Percentiles rank a stretch among this genome's conserved stretches.
Evolutionary conservation across 768 basidiomycete species (phyloP).

Genomic region (Trametes coccinea): DNA sequence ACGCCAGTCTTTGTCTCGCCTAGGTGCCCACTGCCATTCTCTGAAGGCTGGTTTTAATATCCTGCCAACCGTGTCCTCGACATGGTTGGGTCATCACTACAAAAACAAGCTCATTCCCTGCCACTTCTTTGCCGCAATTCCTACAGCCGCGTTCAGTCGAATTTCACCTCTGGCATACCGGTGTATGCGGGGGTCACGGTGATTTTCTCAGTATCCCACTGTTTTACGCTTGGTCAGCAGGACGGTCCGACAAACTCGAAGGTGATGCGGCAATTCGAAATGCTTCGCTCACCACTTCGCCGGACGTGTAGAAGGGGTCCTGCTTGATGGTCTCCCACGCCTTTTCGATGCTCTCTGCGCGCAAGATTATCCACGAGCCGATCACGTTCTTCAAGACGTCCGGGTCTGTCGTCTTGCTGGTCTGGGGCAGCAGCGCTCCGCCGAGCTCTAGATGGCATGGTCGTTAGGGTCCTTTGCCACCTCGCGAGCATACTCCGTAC

Average conservation of each 20-base stretch:
- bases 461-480: neutral
- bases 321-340: neutral
- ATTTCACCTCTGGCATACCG: constrained; percentile 25
- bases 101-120: no score
- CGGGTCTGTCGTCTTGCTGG: constrained; percentile 1
- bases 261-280: no score
- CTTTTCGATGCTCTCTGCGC: neutral
- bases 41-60: no score
- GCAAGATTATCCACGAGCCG: neutral
- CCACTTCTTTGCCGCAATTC: no score
- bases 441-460: neutral
- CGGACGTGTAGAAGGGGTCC: neutral
- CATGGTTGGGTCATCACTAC: no score
- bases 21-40: no score
- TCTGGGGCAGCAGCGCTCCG: neutral
- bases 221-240: neutral
- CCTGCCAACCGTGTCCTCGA: no score
- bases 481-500: no score
- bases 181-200: neutral
- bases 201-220: constrained; percentile 13
- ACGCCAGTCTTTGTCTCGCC: no score
- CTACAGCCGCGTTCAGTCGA: neutral
- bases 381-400: neutral
- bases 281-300: constrained; percentile 10
- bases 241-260: no score